Percentiles rank a stretch among this genome's conserved stretches.
phyloP scores from a whole-genome alignment of 108 stramenopile species.

The Fistulifera pelliculosa region DNA sequence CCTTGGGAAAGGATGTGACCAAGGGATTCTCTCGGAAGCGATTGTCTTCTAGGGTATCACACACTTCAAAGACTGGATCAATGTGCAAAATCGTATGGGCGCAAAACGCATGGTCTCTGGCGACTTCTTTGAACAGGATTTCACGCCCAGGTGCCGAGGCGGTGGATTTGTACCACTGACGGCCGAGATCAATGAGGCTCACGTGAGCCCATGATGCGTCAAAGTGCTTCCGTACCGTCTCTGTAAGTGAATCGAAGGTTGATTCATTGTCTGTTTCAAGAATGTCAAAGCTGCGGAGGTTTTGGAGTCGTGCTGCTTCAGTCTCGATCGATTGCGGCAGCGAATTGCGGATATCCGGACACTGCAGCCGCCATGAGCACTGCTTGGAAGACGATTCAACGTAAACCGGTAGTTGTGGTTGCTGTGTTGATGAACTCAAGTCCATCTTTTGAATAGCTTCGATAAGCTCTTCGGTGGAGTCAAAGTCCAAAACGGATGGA shows the following conservation, averaged over 20 bases:
- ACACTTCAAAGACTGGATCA: conserved; percentile 33
- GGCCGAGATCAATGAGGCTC: conserved; percentile 48
- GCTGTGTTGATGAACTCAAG: background rate
- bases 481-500: conserved; percentile 6
- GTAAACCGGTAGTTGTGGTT: no score
- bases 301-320: conserved; percentile 47
- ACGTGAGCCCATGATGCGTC: conserved; percentile 63
- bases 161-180: conserved; percentile 47
- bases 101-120: conserved; percentile 62
- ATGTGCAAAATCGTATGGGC: conserved; percentile 38
- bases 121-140: conserved; percentile 39
- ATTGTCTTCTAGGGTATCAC: conserved; percentile 47
- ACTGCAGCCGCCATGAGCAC: background rate
- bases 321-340: conserved; percentile 28
- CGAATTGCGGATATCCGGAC: background rate
- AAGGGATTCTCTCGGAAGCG: conserved; percentile 55
- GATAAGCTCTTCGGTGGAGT: background rate
- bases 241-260: conserved; percentile 43
- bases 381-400: no score
- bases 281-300: conserved; percentile 45
- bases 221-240: conserved; percentile 36
- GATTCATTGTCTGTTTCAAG: conserved; percentile 37
- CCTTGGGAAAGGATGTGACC: conserved; percentile 38
- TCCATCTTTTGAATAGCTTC: background rate
- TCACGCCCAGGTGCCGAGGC: background rate